Evolutionary conservation across 306 rosid species (phyloP).

Genomic region (Elaeagnus macrophylla): DNA sequence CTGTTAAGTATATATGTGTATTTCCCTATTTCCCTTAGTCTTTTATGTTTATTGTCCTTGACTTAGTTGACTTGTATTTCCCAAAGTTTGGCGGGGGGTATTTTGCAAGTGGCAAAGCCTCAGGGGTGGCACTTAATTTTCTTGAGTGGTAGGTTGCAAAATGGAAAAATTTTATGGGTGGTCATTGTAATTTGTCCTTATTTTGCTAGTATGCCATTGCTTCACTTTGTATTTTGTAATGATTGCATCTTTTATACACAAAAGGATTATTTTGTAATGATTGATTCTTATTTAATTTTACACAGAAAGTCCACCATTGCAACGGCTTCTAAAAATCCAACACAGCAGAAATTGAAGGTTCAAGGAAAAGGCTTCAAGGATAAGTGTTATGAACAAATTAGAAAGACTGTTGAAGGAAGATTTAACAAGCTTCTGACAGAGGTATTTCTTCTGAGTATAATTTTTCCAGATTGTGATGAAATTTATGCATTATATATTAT

Average conservation of each 20-base stretch:
- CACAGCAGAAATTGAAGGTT: slow-evolving; percentile 68
- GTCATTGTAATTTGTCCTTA: no score
- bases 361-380: slow-evolving; percentile 90
- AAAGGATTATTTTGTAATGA: not conserved
- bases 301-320: slow-evolving; percentile 53
- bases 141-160: no score
- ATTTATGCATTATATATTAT: not conserved
- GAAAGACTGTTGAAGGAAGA: slow-evolving; percentile 84
- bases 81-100: no score
- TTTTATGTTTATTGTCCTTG: no score
- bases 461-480: not conserved
- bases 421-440: slow-evolving; percentile 76
- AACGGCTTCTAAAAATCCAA: slow-evolving; percentile 45
- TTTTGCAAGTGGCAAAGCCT: no score
- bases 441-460: slow-evolving; percentile 31
- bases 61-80: no score
- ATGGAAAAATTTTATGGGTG: no score
- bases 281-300: slow-evolving; percentile 9
- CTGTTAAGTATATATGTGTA: no score
- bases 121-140: no score
- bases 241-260: not conserved
- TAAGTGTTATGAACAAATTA: slow-evolving; percentile 85
- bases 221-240: not conserved
- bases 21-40: no score
- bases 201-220: no score